A percentile compares a stretch with the other conserved stretches of the same genome.
phyloP scores from a whole-genome alignment of 805 yeast species.

The Candida caryicola region DNA sequence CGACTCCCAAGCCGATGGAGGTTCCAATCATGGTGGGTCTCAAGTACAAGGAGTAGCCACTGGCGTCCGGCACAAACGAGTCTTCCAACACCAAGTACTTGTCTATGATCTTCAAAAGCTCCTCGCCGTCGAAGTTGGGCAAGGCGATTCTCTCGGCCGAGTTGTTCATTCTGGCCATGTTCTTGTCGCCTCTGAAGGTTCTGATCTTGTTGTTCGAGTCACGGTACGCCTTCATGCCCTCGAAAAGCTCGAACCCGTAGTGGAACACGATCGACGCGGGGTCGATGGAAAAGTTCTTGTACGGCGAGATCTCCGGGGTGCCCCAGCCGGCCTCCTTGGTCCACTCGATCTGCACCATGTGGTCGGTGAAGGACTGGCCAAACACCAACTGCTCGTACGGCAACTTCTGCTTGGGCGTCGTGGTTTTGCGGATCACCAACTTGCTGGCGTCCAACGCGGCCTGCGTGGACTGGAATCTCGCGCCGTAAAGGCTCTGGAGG shows the following conservation, averaged over 20 bases:
- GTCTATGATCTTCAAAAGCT: conserved; percentile 70
- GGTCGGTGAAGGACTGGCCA: conserved; percentile 69
- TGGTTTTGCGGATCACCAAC: conserved; percentile 35
- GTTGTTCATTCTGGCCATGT: conserved; percentile 86
- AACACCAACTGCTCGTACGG: conserved; percentile 42
- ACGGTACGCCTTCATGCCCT: conserved; percentile 91
- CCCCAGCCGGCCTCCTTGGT: conserved; percentile 76
- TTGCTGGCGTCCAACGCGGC: conserved; percentile 39
- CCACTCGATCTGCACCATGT: conserved; percentile 89
- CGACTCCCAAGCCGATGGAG: conserved; percentile 82
- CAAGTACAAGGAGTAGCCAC: conserved; percentile 87
- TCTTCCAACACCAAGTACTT: conserved; percentile 73
- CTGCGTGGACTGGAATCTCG: conserved; percentile 7
- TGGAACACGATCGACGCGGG: conserved; percentile 92
- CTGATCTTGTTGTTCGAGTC: conserved; percentile 53
- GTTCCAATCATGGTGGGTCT: conserved; percentile 97
- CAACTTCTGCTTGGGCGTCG: conserved; percentile 33
- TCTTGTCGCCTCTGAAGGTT: conserved; percentile 87
- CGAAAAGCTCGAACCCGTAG: conserved; percentile 92
- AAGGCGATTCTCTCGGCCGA: conserved; percentile 87
- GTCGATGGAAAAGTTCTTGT: conserved; percentile 70
- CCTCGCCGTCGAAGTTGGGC: conserved; percentile 80
- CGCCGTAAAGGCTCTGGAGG: conserved; percentile 4
- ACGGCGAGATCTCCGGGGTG: conserved; percentile 84
- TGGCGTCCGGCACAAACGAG: conserved; percentile 75